Evolutionary conservation across 2,329 filamentous ascomycete species (phyloP), one percentile per base, ranked within the genome.

Genomic region (Teratosphaeria zuluensis): DNA sequence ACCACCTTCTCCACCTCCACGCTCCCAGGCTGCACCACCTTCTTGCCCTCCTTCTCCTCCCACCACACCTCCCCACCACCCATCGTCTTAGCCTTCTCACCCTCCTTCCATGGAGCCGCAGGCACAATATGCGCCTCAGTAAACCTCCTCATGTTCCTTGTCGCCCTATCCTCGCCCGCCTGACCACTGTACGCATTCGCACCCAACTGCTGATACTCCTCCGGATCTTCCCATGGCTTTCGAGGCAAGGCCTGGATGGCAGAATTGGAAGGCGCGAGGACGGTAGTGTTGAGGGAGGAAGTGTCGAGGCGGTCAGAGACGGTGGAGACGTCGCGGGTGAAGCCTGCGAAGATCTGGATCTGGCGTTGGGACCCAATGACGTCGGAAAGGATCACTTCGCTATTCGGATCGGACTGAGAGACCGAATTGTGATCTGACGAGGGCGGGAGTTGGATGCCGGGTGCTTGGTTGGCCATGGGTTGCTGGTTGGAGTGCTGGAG

Each of bases 221-320:
- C 74, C 0, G 88, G 83, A 62, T 92, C 80, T 67, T 86, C 89
- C 90, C 90, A 95, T 0, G 92, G 92, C 73, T 96, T 97, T 56
- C 87, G 81, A 0, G 91, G 89, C 28, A 97, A 77, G 0, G 75
- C 77, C 64, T 88, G 87, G 68, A 99, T 84, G 2, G 86, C 90
- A 19, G 82, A 84, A 78, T 99, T 97, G 57, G 89, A 77, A 0
- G 94, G 94, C 4, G 92, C 92, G 2, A 97, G 83, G 28, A 97
- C 85, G 1, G 91, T 96, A 16, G 89, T 89, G 71, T 92, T 92
- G 59, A 81, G 74, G 0, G 76, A 70, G 0, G 79, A 73, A 70
- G 90, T 82, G 65, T 88, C 82, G 14, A 97, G 82, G 0, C 89
- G 87, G 24, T 77, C 75, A 9, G 84, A 81, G 21, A 92, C 80